phyloP scores from a whole-genome alignment of 2,329 filamentous ascomycete species.

The Elsinoe batatas region DNA sequence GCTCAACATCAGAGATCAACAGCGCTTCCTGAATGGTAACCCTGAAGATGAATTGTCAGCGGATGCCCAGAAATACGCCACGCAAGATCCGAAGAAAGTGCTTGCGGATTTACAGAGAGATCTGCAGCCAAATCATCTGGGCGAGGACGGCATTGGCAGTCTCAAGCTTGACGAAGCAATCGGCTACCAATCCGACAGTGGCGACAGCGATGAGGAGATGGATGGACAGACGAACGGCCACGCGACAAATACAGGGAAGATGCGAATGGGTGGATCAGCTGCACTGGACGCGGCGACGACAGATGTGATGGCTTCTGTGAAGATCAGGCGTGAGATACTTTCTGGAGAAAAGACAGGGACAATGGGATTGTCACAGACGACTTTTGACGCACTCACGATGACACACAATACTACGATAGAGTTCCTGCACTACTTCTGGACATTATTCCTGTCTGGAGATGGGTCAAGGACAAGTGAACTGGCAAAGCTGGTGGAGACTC shows the following conservation, averaged over 20 bases:
- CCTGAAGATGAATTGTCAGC: conserved; percentile 32
- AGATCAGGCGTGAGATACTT: conserved; percentile 33
- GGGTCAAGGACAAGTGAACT: conserved; percentile 66
- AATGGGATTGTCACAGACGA: conserved; percentile 30
- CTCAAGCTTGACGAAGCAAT: conserved; percentile 50
- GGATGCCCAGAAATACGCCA: conserved; percentile 50
- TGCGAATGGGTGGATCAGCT: conserved; percentile 59
- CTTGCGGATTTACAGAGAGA: conserved; percentile 55
- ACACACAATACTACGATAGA: conserved; percentile 91
- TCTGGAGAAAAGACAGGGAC: conserved; percentile 17
- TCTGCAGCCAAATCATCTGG: conserved; percentile 39
- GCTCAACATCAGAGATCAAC: conserved; percentile 82
- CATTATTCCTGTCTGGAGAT: conserved; percentile 80
- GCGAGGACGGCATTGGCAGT: conserved; percentile 23
- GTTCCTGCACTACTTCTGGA: conserved; percentile 97
- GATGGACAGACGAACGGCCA: conserved; percentile 31
- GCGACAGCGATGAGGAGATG: conserved; percentile 45
- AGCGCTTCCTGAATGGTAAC: conserved; percentile 60
- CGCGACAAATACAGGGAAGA: conserved; percentile 30
- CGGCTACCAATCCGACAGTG: conserved; percentile 58
- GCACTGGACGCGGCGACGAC: conserved; percentile 55
- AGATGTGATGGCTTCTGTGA: conserved; percentile 57
- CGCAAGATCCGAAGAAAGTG: conserved; percentile 60
- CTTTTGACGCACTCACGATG: conserved; percentile 54
- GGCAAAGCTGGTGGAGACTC: conserved; percentile 69